A percentile compares a stretch with the other conserved stretches of the same genome.
These are phyloP conservation scores for Yueomyces sinensis DNA, from an alignment of 805 yeast species.

Conservation along the genomic window DNA sequence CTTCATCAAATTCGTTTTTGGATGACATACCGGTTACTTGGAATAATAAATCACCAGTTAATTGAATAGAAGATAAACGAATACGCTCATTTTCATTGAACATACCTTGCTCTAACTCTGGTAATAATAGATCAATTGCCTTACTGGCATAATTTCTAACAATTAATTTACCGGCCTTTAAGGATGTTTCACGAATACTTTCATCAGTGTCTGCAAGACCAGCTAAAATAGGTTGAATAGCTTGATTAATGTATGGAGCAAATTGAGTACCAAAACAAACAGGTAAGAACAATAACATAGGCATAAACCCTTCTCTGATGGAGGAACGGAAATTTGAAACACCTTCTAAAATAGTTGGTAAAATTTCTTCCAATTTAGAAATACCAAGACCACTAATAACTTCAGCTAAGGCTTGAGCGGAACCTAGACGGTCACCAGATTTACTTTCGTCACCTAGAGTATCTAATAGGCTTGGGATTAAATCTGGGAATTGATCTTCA, in stretches of 20 bases:
- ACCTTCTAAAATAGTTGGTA: constrained; percentile 66
- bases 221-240: constrained; percentile 82
- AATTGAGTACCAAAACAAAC: constrained; percentile 88
- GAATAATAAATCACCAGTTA: constrained; percentile 88
- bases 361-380: constrained; percentile 71
- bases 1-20: constrained; percentile 48
- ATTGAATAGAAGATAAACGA: constrained; percentile 85
- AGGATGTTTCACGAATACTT: constrained; percentile 73
- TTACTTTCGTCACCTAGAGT: constrained; percentile 66
- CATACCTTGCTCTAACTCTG: constrained; percentile 86
- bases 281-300: constrained; percentile 77
- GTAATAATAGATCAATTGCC: constrained; percentile 85
- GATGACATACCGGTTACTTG: constrained; percentile 87
- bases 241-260: constrained; percentile 72
- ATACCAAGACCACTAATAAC: constrained; percentile 87
- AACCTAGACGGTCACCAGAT: constrained; percentile 88
- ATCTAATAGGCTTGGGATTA: constrained; percentile 66
- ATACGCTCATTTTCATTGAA: constrained; percentile 74
- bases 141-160: constrained; percentile 84
- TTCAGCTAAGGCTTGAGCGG: constrained; percentile 94
- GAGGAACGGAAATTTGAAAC: constrained; percentile 55
- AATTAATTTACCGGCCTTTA: constrained; percentile 84
- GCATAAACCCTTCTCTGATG: constrained; percentile 87
- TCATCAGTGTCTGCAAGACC: constrained; percentile 89
- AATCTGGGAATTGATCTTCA: constrained; percentile 86